Base-by-base conservation (phyloP, 305 asterid species). In the Solanum hybrid region DNA sequence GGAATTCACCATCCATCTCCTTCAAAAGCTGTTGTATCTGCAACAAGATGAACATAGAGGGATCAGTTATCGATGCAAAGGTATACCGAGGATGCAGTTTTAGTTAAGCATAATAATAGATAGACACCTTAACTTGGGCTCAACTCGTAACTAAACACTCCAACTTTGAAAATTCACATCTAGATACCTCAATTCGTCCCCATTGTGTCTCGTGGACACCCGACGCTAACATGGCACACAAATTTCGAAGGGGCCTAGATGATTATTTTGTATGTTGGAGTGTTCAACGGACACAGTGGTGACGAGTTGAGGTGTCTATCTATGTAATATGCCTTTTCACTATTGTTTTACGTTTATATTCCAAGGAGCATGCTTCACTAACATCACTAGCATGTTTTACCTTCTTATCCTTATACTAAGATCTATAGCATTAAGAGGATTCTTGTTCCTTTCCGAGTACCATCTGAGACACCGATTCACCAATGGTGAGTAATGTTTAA, bases 1-100 rank as follows among this genome's bases (percentile, higher is more conserved):
- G 92, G 93, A 96, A 97, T 92, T 97, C 99, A 80, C 99, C 99
- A 88, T 94, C 99, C 91, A 97, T 85, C 91, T 94, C 98, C 91
- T 95, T 95, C 89, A 97, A 92, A 90, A 97, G 91, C 87, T 89
- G 93, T 86, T 95, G 96, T 90, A 97, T 92, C 99, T 97, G 96
- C 89, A 91, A 40, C 88, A 88, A 91, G 86, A 84, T 37, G 38
- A 91, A 60, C 31, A 3, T 31, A 79, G 77, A 64, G 29, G 66
- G 66, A 79, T 78, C 72, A 86, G 42, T 40, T 38, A 69, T 0
- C 5, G 87, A 85, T 42, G 51, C 26, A 26, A 35, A 3, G 60
- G 16, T 51, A 40, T 22, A 26, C 24, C 22, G 4, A 9, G 37
- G 36, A 17, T 6, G 22, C 37, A 10, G 24, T 27, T 31, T 11